Evolutionary conservation across 2,329 filamentous ascomycete species (phyloP), one percentile per base, ranked within the genome.

Genomic region (Trichoderma hamatum): DNA sequence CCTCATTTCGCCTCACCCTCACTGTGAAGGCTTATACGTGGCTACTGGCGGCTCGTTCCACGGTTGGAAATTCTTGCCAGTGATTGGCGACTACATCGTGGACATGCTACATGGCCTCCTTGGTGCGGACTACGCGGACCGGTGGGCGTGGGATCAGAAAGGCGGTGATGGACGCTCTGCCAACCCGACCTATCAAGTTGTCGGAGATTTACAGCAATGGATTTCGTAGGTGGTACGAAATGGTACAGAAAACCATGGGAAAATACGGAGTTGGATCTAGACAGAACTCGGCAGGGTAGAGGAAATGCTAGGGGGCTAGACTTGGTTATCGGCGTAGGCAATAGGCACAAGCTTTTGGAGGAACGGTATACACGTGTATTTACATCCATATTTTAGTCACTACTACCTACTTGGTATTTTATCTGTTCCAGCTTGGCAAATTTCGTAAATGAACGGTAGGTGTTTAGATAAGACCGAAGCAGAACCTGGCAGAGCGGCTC

Each of bases 41-140:
- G 88, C 88, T 0, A 86, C 85, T 0, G 88, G 86, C 14, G 88
- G 89, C 1, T 89, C 87, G 14, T 89, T 90, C 71, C 88, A 90
- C 74, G 84, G 85, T 34, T 90, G 85, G 84, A 90, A 90, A 76
- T 89, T 90, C 74, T 79, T 90, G 30, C 88, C 88, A 0, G 85
- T 85, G 28, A 85, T 89, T 71, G 88, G 88, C 3, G 84, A 85
- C 69, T 90, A 90, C 75, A 80, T 88, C 68, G 79, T 82, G 34
- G 82, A 86, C 72, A 81, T 84, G 79, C 75, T 84, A 74, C 75
- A 82, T 63, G 81, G 80, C 67, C 76, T 74, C 66, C 78, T 84
- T 36, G 76, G 77, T n/a, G 71, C 75, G 9, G 78, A 81, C 46
- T 80, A 80, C 69, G 74, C 74, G 30, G 76, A 78, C 66, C 77